phyloP scores from a whole-genome alignment of 129 eudicot species.

The Saposhnikovia divaricata region DNA sequence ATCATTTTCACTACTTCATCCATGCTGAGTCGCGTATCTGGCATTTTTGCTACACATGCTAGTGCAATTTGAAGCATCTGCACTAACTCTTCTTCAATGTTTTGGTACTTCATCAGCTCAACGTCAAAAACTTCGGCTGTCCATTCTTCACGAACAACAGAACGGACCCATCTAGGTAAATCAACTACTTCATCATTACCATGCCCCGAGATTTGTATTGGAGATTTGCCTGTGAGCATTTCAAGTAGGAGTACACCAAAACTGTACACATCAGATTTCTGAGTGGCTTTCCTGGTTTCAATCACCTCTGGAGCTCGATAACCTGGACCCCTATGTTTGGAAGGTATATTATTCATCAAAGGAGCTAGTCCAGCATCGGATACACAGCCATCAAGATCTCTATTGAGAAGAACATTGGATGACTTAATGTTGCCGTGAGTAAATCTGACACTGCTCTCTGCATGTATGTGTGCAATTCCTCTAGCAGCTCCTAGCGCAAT shows the following conservation, averaged over 20 bases:
- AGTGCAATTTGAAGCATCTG: slow-evolving; percentile 91
- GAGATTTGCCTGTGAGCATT: slow-evolving; percentile 75
- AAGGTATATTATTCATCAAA: slow-evolving; percentile 30
- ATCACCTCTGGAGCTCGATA: slow-evolving; percentile 81
- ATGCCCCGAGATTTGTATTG: slow-evolving; percentile 43
- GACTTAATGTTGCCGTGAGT: slow-evolving; percentile 88
- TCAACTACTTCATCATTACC: slow-evolving; percentile 65
- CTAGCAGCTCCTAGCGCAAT: slow-evolving; percentile 68
- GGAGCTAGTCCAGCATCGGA: slow-evolving; percentile 75
- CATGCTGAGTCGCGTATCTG: slow-evolving; percentile 65
- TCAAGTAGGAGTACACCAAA: slow-evolving; percentile 83
- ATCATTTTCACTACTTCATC: slow-evolving; percentile 83
- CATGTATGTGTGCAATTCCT: slow-evolving; percentile 70
- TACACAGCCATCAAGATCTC: slow-evolving; percentile 45
- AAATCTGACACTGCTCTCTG: slow-evolving; percentile 49
- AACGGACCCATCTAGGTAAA: slow-evolving; percentile 87
- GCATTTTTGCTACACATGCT: slow-evolving; percentile 54
- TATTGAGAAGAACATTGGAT: slow-evolving; percentile 65
- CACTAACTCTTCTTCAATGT: slow-evolving; percentile 86
- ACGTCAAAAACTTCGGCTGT: slow-evolving; percentile 91
- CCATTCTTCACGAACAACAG: slow-evolving; percentile 95
- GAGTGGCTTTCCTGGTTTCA: slow-evolving; percentile 55
- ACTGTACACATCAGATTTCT: slow-evolving; percentile 86
- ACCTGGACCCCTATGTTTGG: slow-evolving; percentile 49
- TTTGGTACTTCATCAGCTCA: slow-evolving; percentile 56